A percentile compares a stretch with the other conserved stretches of the same genome.
Conservation (phyloP, 768 basidiomycete species). For the Sutorius australiensis region DNA sequence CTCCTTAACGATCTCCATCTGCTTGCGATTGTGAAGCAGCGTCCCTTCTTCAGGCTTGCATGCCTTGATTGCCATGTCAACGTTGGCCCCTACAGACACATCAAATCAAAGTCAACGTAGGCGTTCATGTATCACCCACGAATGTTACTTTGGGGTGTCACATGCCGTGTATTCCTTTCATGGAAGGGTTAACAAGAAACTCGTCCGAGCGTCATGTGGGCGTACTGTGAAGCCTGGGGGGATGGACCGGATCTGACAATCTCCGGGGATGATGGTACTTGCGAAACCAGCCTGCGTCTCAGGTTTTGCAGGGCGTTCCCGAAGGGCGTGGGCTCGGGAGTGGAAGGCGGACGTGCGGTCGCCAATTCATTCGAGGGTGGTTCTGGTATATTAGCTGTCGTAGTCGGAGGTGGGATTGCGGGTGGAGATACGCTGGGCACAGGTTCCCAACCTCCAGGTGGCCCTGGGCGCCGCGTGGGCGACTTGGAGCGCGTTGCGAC, state of each 20-base stretch:
- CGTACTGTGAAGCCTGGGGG: conserved; percentile 20
- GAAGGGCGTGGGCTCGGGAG: conserved; percentile 9
- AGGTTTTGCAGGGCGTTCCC: conserved; percentile 24
- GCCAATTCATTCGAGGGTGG: conserved; percentile 3
- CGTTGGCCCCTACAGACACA: conserved; percentile 45
- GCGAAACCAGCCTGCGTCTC: conserved; percentile 26
- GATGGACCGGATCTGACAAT: conserved; percentile 11
- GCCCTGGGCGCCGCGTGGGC: conserved; percentile 14
- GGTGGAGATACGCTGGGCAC: conserved; percentile 12
- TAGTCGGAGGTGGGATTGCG: background rate
- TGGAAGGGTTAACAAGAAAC: background rate
- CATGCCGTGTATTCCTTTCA: conserved; percentile 21
- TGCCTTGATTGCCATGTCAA: conserved; percentile 66
- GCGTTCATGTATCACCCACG: conserved; percentile 26
- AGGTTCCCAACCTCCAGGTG: conserved; percentile 25
- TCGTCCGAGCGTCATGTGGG: background rate
- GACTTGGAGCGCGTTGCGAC: conserved; percentile 16
- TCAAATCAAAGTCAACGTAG: background rate
- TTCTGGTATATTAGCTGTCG: conserved; percentile 4
- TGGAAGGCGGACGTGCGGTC: background rate
- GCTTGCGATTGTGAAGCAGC: conserved; percentile 57
- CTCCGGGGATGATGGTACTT: conserved; percentile 18
- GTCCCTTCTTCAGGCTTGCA: conserved; percentile 66
- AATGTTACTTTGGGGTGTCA: conserved; percentile 44
- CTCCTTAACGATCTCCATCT: conserved; percentile 71